These are phyloP conservation scores for Trichoderma breve DNA, from an alignment of 2,329 filamentous ascomycete genomes.

Conservation along the genomic window DNA sequence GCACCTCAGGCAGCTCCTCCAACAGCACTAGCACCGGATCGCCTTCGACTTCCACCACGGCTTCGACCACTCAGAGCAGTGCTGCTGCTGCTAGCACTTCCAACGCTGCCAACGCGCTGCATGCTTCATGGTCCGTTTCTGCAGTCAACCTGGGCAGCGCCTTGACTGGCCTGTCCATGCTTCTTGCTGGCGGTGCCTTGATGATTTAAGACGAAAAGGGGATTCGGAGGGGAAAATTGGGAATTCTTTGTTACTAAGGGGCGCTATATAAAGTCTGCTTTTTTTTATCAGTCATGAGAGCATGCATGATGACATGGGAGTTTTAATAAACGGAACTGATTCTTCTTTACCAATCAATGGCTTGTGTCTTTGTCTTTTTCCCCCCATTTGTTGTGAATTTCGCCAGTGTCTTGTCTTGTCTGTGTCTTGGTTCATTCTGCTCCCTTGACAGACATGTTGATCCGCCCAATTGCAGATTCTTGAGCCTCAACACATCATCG, in stretches of 20 bases:
- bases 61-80: conserved; percentile 24
- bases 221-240: neutral
- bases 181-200: conserved; percentile 31
- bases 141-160: conserved; percentile 25
- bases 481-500: neutral
- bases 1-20: neutral
- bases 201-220: conserved; percentile 25
- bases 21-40: conserved; percentile 19
- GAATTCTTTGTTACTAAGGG: neutral
- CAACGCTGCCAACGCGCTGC: conserved; percentile 29
- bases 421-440: neutral
- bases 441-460: neutral
- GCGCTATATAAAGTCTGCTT: neutral
- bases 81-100: conserved; percentile 25
- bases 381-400: neutral
- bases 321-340: conserved; percentile 1
- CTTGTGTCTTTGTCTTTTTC: neutral
- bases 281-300: neutral
- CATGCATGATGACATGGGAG: neutral
- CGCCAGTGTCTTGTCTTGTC: neutral
- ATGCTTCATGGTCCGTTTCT: conserved; percentile 26
- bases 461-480: neutral
- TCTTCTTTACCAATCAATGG: neutral
- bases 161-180: conserved; percentile 31
- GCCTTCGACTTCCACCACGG: neutral